Conservation (phyloP, 2,329 filamentous ascomycete species). For the Neofusicoccum umdonicola region DNA sequence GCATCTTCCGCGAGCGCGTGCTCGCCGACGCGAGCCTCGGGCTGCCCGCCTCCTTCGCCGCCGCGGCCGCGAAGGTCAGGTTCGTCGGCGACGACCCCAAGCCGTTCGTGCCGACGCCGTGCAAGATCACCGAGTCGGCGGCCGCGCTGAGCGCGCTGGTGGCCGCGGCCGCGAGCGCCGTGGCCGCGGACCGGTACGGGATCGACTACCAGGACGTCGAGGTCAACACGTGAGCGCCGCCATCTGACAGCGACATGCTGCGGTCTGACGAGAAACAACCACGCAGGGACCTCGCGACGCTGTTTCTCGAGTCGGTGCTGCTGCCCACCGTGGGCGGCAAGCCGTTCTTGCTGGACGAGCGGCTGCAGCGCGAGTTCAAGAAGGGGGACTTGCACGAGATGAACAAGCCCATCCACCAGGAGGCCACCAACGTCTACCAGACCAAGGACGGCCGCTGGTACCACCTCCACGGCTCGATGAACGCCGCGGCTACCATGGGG, state of each 20-base stretch:
- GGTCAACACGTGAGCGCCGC: conserved; percentile 46
- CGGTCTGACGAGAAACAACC: too few relatives aligned
- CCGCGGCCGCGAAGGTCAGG: conserved; percentile 3
- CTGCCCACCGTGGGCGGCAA: conserved; percentile 36
- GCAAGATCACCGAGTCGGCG: conserved; percentile 17
- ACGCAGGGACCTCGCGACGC: conserved; percentile 41
- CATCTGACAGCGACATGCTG: too few relatives aligned
- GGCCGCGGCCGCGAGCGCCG: conserved; percentile 11
- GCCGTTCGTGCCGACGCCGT: conserved; percentile 14
- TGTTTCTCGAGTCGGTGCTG: conserved; percentile 44
- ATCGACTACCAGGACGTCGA: conserved; percentile 39
- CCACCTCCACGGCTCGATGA: conserved; percentile 45
- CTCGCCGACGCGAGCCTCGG: background rate
- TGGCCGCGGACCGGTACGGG: conserved; percentile 32
- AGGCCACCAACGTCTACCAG: conserved; percentile 47
- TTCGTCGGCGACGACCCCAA: conserved; percentile 11
- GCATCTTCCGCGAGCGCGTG: conserved; percentile 6
- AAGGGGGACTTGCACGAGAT: conserved; percentile 27
- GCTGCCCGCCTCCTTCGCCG: background rate
- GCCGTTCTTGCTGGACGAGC: conserved; percentile 18
- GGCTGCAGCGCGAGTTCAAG: conserved; percentile 21
- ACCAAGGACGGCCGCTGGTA: conserved; percentile 48
- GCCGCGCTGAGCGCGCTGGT: conserved; percentile 10
- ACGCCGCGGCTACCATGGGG: conserved; percentile 44
- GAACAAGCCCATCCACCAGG: conserved; percentile 15